phyloP scores from a whole-genome alignment of 2,329 filamentous ascomycete species.

The Tolypocladium amazonense region DNA sequence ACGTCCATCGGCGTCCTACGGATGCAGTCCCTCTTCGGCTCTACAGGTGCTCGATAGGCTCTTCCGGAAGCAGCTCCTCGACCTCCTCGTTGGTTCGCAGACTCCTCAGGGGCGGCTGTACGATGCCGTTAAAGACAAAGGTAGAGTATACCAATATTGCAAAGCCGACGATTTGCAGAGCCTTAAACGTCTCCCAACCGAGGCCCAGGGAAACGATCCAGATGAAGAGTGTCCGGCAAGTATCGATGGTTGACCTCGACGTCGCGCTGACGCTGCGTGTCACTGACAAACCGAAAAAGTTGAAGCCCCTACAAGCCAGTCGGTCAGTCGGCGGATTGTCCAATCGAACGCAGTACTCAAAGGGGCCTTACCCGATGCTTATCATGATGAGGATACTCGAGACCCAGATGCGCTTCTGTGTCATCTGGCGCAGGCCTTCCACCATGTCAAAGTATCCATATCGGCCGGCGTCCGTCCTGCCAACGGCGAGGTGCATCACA shows the following conservation, averaged over 20 bases:
- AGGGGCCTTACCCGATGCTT: slow-evolving; percentile 66
- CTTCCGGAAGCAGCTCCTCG: slow-evolving; percentile 64
- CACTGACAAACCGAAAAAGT: slow-evolving; percentile 94
- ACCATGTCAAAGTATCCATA: slow-evolving; percentile 84
- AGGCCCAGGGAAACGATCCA: slow-evolving; percentile 91
- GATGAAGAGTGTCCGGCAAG: slow-evolving; percentile 93
- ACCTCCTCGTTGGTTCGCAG: slow-evolving; percentile 46
- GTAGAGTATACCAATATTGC: slow-evolving; percentile 88
- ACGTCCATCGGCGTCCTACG: neutral
- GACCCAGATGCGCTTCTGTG: slow-evolving; percentile 54
- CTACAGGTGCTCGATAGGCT: slow-evolving; percentile 64
- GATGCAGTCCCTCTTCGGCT: neutral
- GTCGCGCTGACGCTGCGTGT: slow-evolving; percentile 86
- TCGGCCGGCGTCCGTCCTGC: slow-evolving; percentile 59
- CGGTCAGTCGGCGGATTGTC: neutral
- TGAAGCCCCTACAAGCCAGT: slow-evolving; percentile 62
- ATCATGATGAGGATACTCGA: slow-evolving; percentile 91
- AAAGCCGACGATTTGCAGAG: slow-evolving; percentile 87
- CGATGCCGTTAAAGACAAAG: slow-evolving; percentile 89
- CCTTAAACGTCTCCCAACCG: slow-evolving; percentile 97
- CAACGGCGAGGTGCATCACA: slow-evolving; percentile 66
- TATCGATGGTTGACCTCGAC: slow-evolving; percentile 91
- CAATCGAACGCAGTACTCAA: neutral
- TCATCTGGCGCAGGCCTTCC: slow-evolving; percentile 77
- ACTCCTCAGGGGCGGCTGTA: slow-evolving; percentile 68